Evolutionary conservation across 345 rosid species (phyloP), one percentile per base, ranked within the genome.

Genomic region (Jatropha curcas): DNA sequence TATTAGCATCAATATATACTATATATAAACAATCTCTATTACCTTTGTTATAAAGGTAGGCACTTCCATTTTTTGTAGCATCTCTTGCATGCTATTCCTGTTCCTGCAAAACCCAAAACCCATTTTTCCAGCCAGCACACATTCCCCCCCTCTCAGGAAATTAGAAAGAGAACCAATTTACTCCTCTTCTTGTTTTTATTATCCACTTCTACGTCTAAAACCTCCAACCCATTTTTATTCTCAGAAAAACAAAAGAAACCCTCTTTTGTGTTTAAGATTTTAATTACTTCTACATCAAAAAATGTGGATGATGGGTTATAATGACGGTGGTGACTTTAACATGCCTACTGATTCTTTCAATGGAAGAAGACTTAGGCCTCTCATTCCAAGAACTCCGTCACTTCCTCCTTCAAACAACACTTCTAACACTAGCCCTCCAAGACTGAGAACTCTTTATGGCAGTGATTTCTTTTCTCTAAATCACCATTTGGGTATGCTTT

Each of bases 221-320:
- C 52, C 37, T 22, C 43, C 16, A 31, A 27, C 61, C 61, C 53
- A 58, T 35, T 66, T 66, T 28, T 55, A 48, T 48, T 46, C 11
- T 2, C 10, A 27, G 34, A 13, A 8, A 31, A 28, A 27, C 19
- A 28, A 17, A 60, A 27, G 6, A 37, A 53, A 68, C 20, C 55
- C 57, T 13, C 31, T 58, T 71, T 71, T 20, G 22, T 24, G 20
- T 37, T 45, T 20, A 46, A 20, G 35, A 25, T 16, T n/a, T 25
- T 37, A 4, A 33, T 20, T 25, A 25, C 14, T 20, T 0, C 20
- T 7, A 7, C 43, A 41, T 39, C 16, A 22, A 5, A 78, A 83
- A 74, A 94, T 92, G 97, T 92, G 97, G 97, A 94, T 81, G 89
- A 86, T 94, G 93, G 98, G 89, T 69, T 94, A 85, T 84, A 84